These are phyloP conservation scores for Rhodotorula diobovata DNA, from an alignment of 768 basidiomycete genomes.

Conservation along the genomic window DNA sequence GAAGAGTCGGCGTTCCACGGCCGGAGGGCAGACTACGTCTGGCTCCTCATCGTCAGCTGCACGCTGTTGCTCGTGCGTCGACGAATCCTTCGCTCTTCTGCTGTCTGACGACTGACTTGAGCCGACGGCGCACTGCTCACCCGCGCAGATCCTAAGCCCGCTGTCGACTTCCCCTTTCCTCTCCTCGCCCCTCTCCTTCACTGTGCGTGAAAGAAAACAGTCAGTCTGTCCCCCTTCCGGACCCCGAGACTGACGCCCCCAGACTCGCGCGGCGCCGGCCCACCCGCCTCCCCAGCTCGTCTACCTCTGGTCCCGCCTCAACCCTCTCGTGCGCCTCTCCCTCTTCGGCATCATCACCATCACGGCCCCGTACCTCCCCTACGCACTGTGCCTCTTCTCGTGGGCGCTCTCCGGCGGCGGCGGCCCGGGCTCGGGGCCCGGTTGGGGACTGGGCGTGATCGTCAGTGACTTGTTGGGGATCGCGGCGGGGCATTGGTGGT, in stretches of 20 bases:
- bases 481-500: conserved; percentile 73
- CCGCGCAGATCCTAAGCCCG: conserved; percentile 38
- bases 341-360: conserved; percentile 93
- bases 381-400: conserved; percentile 81
- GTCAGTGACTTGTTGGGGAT: conserved; percentile 77
- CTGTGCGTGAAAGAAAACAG: no score
- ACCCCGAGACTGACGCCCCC: neutral
- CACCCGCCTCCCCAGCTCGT: conserved; percentile 58
- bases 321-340: conserved; percentile 91
- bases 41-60: conserved; percentile 80
- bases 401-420: conserved; percentile 53
- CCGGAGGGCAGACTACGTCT: conserved; percentile 86
- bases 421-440: conserved; percentile 45
- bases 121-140: no score
- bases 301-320: conserved; percentile 92
- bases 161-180: conserved; percentile 55
- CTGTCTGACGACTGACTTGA: no score
- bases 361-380: conserved; percentile 87
- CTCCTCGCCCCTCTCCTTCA: conserved; percentile 51
- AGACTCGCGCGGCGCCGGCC: neutral
- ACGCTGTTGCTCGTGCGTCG: conserved; percentile 73
- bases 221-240: no score
- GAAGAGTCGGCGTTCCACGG: conserved; percentile 96
- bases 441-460: conserved; percentile 79
- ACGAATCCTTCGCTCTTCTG: neutral